phyloP scores from a whole-genome alignment of 1,284 basidiomycete species.

The Papiliotrema laurentii region DNA sequence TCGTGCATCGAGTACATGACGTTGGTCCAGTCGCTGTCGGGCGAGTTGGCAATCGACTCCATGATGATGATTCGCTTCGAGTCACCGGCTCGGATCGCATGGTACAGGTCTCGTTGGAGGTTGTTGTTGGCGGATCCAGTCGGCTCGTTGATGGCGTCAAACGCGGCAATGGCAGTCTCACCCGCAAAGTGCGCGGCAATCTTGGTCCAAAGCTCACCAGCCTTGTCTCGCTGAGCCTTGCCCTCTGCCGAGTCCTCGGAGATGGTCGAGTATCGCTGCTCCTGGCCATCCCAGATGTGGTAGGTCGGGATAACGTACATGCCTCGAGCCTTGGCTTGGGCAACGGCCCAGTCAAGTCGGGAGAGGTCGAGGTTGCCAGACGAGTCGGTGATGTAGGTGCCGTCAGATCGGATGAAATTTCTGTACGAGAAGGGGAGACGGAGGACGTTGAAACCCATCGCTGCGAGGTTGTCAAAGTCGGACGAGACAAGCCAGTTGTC shows the following conservation, averaged over 20 bases:
- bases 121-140: constrained; percentile 32
- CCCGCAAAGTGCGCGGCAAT: constrained; percentile 29
- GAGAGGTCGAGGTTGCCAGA: constrained; percentile 20
- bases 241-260: constrained; percentile 30
- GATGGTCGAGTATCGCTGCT: constrained; percentile 30
- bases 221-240: constrained; percentile 17
- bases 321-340: constrained; percentile 27
- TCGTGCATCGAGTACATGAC: constrained; percentile 39
- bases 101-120: constrained; percentile 35
- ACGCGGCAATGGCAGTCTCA: constrained; percentile 28
- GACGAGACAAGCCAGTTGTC: constrained; percentile 31
- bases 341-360: constrained; percentile 34
- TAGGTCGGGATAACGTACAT: constrained; percentile 34
- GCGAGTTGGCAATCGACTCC: constrained; percentile 30
- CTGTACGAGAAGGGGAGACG: constrained; percentile 34
- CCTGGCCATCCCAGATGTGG: constrained; percentile 38
- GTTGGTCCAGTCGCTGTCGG: constrained; percentile 35
- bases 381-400: constrained; percentile 21
- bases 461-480: constrained; percentile 29
- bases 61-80: constrained; percentile 32
- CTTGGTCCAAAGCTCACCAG: constrained; percentile 30
- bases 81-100: constrained; percentile 30
- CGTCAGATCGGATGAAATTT: constrained; percentile 25
- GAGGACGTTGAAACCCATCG: constrained; percentile 33
- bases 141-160: constrained; percentile 38